Evolutionary conservation across 768 basidiomycete genomes (phyloP).

Genomic region (Psilocybe cyanescens): DNA sequence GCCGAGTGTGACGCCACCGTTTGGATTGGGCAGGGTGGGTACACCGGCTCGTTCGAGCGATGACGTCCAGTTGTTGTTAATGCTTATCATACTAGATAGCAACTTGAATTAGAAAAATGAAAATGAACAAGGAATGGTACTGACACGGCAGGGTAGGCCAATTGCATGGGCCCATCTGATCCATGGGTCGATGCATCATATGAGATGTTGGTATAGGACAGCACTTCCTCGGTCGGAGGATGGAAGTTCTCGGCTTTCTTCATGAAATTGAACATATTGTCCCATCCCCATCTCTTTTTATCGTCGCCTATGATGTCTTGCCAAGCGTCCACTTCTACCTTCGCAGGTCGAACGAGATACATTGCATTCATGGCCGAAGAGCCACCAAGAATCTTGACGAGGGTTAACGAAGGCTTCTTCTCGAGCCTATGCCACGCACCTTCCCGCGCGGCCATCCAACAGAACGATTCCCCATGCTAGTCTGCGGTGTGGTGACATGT

Average conservation of each 20-base stretch:
- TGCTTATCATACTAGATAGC: conserved; percentile 48
- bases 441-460: conserved; percentile 10
- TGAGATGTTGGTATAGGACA: conserved; percentile 44
- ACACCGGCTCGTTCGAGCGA: conserved; percentile 53
- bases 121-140: conserved; percentile 43
- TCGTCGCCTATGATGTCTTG: conserved; percentile 41
- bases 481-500: conserved; percentile 53
- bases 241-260: conserved; percentile 61
- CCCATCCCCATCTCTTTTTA: conserved; percentile 48
- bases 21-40: conserved; percentile 42
- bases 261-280: conserved; percentile 46
- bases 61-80: conserved; percentile 60
- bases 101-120: background rate
- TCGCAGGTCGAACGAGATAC: conserved; percentile 61
- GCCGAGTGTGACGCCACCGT: conserved; percentile 53
- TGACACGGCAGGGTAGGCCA: conserved; percentile 48
- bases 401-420: conserved; percentile 47
- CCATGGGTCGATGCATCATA: conserved; percentile 53
- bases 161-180: conserved; percentile 46
- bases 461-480: conserved; percentile 35
- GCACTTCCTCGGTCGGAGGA: conserved; percentile 46
- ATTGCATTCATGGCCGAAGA: conserved; percentile 73
- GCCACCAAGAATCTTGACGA: conserved; percentile 60
- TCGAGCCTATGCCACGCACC: conserved; percentile 56
- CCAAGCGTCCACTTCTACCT: conserved; percentile 55